These are phyloP conservation scores for Craterostigma plantagineum DNA, from an alignment of 257 asterid species.

Conservation along the genomic window DNA sequence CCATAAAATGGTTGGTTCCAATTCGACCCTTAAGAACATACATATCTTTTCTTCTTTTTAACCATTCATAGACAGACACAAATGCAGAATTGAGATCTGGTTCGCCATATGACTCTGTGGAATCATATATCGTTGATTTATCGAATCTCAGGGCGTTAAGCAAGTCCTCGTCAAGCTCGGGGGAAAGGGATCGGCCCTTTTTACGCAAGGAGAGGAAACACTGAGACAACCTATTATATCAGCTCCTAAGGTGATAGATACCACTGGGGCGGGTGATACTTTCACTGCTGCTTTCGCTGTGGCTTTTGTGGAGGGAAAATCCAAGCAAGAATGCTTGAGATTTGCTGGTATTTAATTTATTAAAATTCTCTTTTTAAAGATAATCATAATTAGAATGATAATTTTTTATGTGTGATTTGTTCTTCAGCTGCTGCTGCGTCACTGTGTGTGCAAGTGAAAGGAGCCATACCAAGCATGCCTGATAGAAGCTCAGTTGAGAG, in stretches of 20 bases:
- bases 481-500: conserved; percentile 47
- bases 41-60: neutral
- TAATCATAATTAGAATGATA: conserved; percentile 1
- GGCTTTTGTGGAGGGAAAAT: conserved; percentile 78
- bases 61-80: too few relatives aligned
- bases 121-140: too few relatives aligned
- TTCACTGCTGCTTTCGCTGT: conserved; percentile 93
- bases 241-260: conserved; percentile 69
- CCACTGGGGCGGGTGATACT: conserved; percentile 98
- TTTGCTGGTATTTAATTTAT: conserved; percentile 49
- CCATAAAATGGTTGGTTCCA: conserved; percentile 58
- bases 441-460: conserved; percentile 92
- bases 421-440: conserved; percentile 93
- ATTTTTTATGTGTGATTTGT: conserved; percentile 5
- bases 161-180: conserved; percentile 92
- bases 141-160: conserved; percentile 53
- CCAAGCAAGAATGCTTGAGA: conserved; percentile 52
- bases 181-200: conserved; percentile 63
- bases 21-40: neutral
- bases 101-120: too few relatives aligned
- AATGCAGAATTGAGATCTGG: too few relatives aligned
- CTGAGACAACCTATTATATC: conserved; percentile 53
- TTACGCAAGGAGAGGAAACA: conserved; percentile 64
- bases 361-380: neutral
- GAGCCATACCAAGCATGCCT: conserved; percentile 98